Base-by-base conservation (phyloP, 352 stramenopile species). In the Phytophthora colocasiae region DNA sequence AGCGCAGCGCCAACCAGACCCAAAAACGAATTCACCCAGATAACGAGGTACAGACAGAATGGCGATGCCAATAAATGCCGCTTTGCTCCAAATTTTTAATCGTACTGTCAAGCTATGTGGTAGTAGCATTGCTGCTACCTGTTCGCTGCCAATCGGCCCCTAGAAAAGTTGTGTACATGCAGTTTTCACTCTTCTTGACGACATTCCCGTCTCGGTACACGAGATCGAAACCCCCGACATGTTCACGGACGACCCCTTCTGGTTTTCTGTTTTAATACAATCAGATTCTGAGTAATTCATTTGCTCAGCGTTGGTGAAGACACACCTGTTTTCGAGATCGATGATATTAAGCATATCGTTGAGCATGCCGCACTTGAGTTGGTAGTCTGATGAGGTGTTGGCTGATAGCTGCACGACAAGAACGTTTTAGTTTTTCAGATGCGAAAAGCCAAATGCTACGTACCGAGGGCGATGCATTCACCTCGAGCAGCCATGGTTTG, bases 331-430 rank as follows among this genome's bases (percentile, higher is more conserved):
- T 61, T 98, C 95, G 6, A 98, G 63, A 58, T 98, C 93, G 43
- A 98, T 89, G 29, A 98, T 96, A 69, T 98, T 92, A 12, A 98
- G 80, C 77, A 97, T 96, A 63, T 98, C 93, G 63, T 94, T 96
- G 29, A 98, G 77, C 85, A 98, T 96, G 22, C 89, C 87, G 54
- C 89, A 96, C 69, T 98, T 98, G 71, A 98, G 90, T 50, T 92
- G 77, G 56, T 97, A 97, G 58, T 98, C 95, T 0, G 90, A 92
- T 17, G 89, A 80, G 14, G 91, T 98, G 51, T 97, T 97, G 15
- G 93, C 92, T 8, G 87, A 97, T 19, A 98, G 77, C 87, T 95
- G 62, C 14, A 41, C 31, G 24, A 12, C 36, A 15, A 55, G 10
- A 55, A 29, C 22, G 22, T 22, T 22, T 22, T 22, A 22, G 22